Conservation (phyloP, 306 rosid species). For the Fragaria iinumae region DNA sequence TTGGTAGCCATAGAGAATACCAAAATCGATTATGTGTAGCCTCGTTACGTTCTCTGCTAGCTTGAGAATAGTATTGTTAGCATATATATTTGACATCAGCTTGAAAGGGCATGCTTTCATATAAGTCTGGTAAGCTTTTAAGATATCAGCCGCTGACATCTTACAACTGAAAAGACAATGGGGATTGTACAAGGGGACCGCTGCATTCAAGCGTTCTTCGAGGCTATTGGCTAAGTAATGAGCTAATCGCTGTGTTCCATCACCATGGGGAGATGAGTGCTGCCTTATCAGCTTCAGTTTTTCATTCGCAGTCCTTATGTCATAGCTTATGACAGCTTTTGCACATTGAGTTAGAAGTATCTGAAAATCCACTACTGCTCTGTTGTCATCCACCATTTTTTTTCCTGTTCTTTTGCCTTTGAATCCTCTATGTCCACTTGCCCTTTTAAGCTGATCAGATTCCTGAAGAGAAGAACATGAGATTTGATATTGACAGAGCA, state of each 20-base stretch:
- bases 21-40: slow-evolving; percentile 67
- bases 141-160: slow-evolving; percentile 46
- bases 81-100: slow-evolving; percentile 41
- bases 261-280: slow-evolving; percentile 56
- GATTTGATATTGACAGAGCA: slow-evolving; percentile 27
- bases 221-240: slow-evolving; percentile 67
- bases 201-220: slow-evolving; percentile 54
- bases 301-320: slow-evolving; percentile 54
- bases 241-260: slow-evolving; percentile 64
- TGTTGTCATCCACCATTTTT: slow-evolving; percentile 7
- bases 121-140: slow-evolving; percentile 57
- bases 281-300: slow-evolving; percentile 54
- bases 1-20: slow-evolving; percentile 69
- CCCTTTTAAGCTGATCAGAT: background rate
- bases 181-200: slow-evolving; percentile 31
- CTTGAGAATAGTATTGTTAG: slow-evolving; percentile 40
- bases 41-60: slow-evolving; percentile 36
- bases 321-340: slow-evolving; percentile 60
- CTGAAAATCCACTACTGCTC: slow-evolving; percentile 53
- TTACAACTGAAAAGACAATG: slow-evolving; percentile 3
- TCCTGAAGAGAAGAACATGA: slow-evolving; percentile 9
- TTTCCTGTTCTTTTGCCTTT: slow-evolving; percentile 13
- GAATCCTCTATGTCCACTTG: background rate
- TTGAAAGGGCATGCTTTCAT: slow-evolving; percentile 55
- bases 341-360: slow-evolving; percentile 70